Evolutionary conservation across 306 rosid genomes (phyloP), one percentile per base, ranked within the genome.

Genomic region (Malus asiatica): DNA sequence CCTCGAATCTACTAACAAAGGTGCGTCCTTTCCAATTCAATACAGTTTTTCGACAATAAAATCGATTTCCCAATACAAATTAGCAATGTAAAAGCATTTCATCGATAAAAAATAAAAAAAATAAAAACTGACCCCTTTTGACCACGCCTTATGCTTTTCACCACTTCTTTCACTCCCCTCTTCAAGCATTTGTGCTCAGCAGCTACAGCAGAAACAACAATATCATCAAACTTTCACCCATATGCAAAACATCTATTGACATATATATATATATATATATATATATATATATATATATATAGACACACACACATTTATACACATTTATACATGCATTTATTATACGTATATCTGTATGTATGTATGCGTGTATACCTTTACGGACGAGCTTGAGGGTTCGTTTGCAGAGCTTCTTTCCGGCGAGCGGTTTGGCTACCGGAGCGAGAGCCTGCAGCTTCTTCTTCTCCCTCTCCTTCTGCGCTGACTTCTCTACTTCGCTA

Each of bases 101-200:
- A 42, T 46, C 18, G 3, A 45, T 3, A 45, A 19, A 6, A 16
- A 38, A 16, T 60, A 60, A 19, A 58, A 19, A 58, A 64, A 4
- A 35, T 1, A 38, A 63, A 74, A 18, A 77, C 86, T 62, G 22
- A 95, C 99, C 99, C 99, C 78, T 92, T 96, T 1, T 92, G 90
- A 38, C 97, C 97, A 4, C 98, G 91, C 81, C 92, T 80, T 35
- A 92, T 96, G 73, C 97, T 89, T 77, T 96, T 96, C 61, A 92
- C 97, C 22, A 96, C 99, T 79, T 96, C 99, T 78, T 96, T 96
- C 3, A 96, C 99, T 51, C 99, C 99, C 75, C 97, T 90, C 86
- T 88, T 96, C 77, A 92, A 78, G 90, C 99, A 96, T 78, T 92
- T 96, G 77, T 90, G 75, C 48, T 90, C 93, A 70, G 97, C 86